These are phyloP conservation scores for Tuber borchii DNA, from an alignment of 495 filamentous ascomycete genomes.

Conservation along the genomic window DNA sequence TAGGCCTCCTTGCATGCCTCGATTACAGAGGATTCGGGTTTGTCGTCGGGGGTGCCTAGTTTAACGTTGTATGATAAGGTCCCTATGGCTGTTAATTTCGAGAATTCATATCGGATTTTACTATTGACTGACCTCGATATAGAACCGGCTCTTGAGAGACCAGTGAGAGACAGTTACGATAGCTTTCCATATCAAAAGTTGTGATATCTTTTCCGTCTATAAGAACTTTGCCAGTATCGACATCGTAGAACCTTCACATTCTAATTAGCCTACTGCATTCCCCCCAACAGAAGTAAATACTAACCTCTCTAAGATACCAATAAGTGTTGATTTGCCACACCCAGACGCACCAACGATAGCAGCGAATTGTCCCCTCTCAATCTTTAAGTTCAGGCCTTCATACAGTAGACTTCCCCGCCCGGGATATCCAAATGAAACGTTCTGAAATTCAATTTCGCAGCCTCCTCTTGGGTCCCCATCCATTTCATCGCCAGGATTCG, in stretches of 20 bases:
- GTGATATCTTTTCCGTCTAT: constrained; percentile 50
- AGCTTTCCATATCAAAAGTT: constrained; percentile 49
- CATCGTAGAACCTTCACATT: constrained; percentile 51
- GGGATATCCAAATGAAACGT: constrained; percentile 57
- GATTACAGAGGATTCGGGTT: constrained; percentile 48
- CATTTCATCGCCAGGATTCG: constrained; percentile 11
- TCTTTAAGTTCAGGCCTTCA: constrained; percentile 50
- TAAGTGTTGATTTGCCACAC: constrained; percentile 65
- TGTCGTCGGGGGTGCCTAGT: constrained; percentile 48
- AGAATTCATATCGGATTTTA: neutral
- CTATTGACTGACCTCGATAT: constrained; percentile 49
- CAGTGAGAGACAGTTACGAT: constrained; percentile 51
- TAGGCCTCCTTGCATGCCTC: constrained; percentile 55
- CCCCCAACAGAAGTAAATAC: constrained; percentile 15
- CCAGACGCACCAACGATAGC: constrained; percentile 67
- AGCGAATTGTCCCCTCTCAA: constrained; percentile 59
- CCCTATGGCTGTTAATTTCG: constrained; percentile 11
- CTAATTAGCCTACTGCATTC: constrained; percentile 6
- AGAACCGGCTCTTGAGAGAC: constrained; percentile 57
- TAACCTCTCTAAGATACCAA: constrained; percentile 54
- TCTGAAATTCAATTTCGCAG: constrained; percentile 51
- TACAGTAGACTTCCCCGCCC: constrained; percentile 52
- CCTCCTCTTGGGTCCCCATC: constrained; percentile 42
- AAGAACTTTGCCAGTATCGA: constrained; percentile 48
- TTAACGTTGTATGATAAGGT: constrained; percentile 57